A percentile compares a stretch with the other conserved stretches of the same genome.
Conservation (phyloP, 192 early-diverging fungal genomes). For the Pilobolus umbonatus region DNA sequence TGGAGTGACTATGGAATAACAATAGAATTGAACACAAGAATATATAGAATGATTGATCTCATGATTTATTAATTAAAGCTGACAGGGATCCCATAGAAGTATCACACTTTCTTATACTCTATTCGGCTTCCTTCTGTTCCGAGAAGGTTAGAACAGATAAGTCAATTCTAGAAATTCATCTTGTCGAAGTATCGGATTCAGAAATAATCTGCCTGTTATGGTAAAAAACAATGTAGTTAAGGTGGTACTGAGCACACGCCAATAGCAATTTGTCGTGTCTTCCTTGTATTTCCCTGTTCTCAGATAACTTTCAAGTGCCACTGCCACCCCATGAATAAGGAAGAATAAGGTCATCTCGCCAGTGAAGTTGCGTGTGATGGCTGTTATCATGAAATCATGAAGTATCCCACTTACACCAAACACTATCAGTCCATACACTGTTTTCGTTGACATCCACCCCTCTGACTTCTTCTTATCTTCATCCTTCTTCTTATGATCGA, state of each 20-base stretch:
- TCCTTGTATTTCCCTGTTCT: not conserved
- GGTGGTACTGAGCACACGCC: conserved; percentile 2
- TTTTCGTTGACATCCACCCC: not conserved
- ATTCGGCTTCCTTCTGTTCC: no score
- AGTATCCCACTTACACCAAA: not conserved
- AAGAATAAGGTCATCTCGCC: conserved; percentile 4
- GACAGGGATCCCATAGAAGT: no score
- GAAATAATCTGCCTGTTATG: conserved; percentile 7
- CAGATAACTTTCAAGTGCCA: not conserved
- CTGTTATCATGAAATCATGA: conserved; percentile 10
- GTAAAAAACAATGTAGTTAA: conserved; percentile 5
- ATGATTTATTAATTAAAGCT: no score
- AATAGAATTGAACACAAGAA: no score
- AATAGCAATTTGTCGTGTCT: not conserved
- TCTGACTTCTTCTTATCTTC: not conserved
- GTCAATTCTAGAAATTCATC: conserved; percentile 4
- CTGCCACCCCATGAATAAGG: not conserved
- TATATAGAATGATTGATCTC: no score
- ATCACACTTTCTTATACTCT: no score
- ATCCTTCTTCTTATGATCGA: not conserved
- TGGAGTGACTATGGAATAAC: no score
- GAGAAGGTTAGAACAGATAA: conserved; percentile 4
- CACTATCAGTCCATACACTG: not conserved
- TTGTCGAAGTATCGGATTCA: conserved; percentile 1
- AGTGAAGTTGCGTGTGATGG: not conserved